phyloP scores from a whole-genome alignment of 495 filamentous ascomycete genomes.

The Hyaloscypha variabilis region DNA sequence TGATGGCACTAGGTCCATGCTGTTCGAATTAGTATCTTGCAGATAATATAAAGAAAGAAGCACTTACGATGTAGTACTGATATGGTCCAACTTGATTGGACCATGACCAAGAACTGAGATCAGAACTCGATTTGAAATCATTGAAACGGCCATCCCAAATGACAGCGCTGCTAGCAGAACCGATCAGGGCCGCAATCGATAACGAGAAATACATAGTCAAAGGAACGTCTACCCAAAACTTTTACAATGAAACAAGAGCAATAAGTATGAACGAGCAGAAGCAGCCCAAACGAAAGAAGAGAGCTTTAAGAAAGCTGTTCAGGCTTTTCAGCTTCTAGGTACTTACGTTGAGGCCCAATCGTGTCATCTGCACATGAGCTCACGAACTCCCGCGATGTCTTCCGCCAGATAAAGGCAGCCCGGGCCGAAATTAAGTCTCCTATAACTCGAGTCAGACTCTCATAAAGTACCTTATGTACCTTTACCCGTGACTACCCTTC shows the following conservation, averaged over 20 bases:
- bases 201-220: constrained; percentile 24
- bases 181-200: constrained; percentile 17
- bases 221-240: not conserved
- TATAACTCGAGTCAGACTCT: not conserved
- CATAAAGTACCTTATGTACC: not conserved
- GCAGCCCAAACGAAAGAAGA: not conserved
- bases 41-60: constrained; percentile 37
- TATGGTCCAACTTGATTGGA: constrained; percentile 66
- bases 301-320: not conserved
- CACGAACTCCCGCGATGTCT: not conserved
- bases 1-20: constrained; percentile 52
- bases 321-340: not conserved
- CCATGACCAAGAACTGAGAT: constrained; percentile 66
- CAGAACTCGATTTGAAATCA: constrained; percentile 46
- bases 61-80: constrained; percentile 66
- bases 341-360: not conserved
- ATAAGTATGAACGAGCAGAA: constrained; percentile 1
- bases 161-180: constrained; percentile 35
- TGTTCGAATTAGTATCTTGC: constrained; percentile 41
- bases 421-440: not conserved
- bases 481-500: not conserved
- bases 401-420: not conserved
- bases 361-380: not conserved
- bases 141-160: constrained; percentile 69
- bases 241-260: constrained; percentile 10